These are phyloP conservation scores for Kentomonas sorsogonicus DNA, from an alignment of 208 protist genomes.

Conservation along the genomic window DNA sequence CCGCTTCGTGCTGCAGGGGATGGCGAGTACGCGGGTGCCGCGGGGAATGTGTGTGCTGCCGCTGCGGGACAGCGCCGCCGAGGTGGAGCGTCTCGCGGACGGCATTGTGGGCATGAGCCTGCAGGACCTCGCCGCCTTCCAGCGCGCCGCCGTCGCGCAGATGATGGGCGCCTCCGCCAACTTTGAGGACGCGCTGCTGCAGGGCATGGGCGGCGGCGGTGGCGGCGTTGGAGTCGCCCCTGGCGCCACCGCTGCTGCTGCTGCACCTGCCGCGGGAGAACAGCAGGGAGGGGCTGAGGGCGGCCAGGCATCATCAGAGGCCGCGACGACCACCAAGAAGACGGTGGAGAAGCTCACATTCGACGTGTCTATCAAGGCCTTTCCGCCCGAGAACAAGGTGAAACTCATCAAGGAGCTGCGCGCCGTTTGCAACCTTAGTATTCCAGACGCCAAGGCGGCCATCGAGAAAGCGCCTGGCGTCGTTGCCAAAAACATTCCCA, in stretches of 20 bases:
- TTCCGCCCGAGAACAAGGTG: constrained; percentile 63
- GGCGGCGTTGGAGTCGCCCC: constrained; percentile 14
- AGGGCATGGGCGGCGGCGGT: constrained; percentile 50
- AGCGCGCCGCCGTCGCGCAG: constrained; percentile 42
- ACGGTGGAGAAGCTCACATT: constrained; percentile 61
- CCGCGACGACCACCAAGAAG: constrained; percentile 32
- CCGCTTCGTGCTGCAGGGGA: constrained; percentile 24
- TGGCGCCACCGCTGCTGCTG: constrained; percentile 10
- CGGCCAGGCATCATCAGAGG: constrained; percentile 11
- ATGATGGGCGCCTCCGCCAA: constrained; percentile 36
- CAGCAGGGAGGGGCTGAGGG: not conserved
- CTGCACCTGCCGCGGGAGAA: constrained; percentile 7
- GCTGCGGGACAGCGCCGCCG: constrained; percentile 34
- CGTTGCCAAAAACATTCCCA: constrained; percentile 56
- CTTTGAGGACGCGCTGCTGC: constrained; percentile 66
- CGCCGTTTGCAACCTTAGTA: constrained; percentile 45
- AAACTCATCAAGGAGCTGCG: constrained; percentile 86
- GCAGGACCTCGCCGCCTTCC: constrained; percentile 40
- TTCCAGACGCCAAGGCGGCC: constrained; percentile 70
- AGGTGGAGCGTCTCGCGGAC: constrained; percentile 56
- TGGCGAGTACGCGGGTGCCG: constrained; percentile 35
- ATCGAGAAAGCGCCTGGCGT: constrained; percentile 80
- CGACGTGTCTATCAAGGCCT: constrained; percentile 69
- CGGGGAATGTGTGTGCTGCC: constrained; percentile 37
- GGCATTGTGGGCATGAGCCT: constrained; percentile 70